Conservation (phyloP, 176 grass and related monocot genomes). For the Aegilops umbellulata region DNA sequence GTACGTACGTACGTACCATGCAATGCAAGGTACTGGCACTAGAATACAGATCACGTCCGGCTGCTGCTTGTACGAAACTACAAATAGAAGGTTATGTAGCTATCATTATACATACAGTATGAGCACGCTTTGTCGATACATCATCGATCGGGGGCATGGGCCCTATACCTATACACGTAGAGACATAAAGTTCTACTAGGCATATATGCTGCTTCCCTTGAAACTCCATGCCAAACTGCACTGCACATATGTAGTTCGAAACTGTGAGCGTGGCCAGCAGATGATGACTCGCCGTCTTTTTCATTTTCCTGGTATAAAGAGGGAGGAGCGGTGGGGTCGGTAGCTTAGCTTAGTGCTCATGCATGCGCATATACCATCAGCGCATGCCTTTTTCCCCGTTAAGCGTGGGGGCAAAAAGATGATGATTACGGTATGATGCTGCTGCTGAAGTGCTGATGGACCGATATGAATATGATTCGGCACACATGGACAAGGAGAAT, state of each 20-base stretch:
- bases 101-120: neutral
- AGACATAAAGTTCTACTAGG: neutral
- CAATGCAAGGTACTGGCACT: neutral
- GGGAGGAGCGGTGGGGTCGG: neutral
- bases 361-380: slow-evolving; percentile 2
- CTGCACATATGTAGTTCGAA: neutral
- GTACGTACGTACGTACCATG: neutral
- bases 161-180: neutral
- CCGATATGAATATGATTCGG: slow-evolving; percentile 32
- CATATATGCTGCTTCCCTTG: no score
- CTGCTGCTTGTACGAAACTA: neutral
- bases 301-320: neutral
- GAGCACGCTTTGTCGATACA: neutral
- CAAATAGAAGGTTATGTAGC: no score
- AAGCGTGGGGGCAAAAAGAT: neutral
- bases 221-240: neutral
- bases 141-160: neutral
- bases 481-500: slow-evolving; percentile 40
- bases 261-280: neutral
- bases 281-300: neutral
- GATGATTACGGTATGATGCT: slow-evolving; percentile 53
- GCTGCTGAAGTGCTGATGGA: neutral
- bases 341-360: neutral
- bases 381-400: neutral
- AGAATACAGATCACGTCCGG: neutral